Conservation (phyloP, 192 early-diverging fungal species). For the Entomortierella beljakovae region DNA sequence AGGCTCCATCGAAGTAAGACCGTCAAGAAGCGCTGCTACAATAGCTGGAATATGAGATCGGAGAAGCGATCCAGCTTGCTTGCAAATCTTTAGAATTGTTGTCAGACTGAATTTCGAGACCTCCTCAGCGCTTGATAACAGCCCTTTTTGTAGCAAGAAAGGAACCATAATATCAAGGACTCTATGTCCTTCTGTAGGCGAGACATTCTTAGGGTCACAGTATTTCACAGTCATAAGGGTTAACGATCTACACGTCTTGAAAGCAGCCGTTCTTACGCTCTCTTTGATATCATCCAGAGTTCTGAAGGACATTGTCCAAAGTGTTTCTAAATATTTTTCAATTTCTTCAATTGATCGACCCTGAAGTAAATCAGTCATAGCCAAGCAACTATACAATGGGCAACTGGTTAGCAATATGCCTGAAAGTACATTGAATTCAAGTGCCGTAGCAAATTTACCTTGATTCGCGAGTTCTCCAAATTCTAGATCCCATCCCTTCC, state of each 20-base stretch:
- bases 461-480: constrained; percentile 91
- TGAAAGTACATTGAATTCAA: neutral
- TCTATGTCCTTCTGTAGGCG: constrained; percentile 70
- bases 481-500: constrained; percentile 78
- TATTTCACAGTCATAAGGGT: constrained; percentile 86
- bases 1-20: constrained; percentile 81
- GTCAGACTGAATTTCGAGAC: constrained; percentile 85
- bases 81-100: constrained; percentile 86
- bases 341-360: constrained; percentile 76
- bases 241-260: constrained; percentile 82
- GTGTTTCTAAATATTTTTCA: constrained; percentile 78
- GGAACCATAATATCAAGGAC: constrained; percentile 89
- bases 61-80: constrained; percentile 78
- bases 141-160: constrained; percentile 82
- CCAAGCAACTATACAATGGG: constrained; percentile 62
- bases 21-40: constrained; percentile 84
- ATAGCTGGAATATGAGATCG: constrained; percentile 79
- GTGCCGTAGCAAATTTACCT: constrained; percentile 61
- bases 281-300: constrained; percentile 96
- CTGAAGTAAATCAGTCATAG: constrained; percentile 79
- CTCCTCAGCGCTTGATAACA: constrained; percentile 86
- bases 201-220: constrained; percentile 78
- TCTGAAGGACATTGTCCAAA: constrained; percentile 94
- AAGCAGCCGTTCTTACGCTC: constrained; percentile 85
- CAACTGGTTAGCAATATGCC: neutral